These are phyloP conservation scores for Neocucurbitaria cava DNA, from an alignment of 2,329 filamentous ascomycete genomes.

Conservation along the genomic window DNA sequence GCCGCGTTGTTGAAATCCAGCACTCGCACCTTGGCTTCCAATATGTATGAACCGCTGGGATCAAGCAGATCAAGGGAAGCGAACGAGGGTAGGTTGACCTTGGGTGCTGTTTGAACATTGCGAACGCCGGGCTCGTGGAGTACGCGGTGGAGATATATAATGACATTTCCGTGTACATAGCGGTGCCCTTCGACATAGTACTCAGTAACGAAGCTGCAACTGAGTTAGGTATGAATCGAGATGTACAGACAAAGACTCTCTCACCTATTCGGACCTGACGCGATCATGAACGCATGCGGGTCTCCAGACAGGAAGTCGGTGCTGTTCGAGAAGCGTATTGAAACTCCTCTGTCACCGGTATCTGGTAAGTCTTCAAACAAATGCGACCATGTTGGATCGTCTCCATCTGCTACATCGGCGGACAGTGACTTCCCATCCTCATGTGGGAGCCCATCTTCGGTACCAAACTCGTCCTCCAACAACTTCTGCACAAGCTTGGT, in stretches of 20 bases:
- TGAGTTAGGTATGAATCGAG: conserved; percentile 24
- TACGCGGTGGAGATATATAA: conserved; percentile 64
- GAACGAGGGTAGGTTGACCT: conserved; percentile 52
- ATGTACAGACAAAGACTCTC: conserved; percentile 27
- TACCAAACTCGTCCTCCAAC: conserved; percentile 45
- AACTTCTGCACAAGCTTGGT: conserved; percentile 58
- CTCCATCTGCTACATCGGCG: conserved; percentile 28
- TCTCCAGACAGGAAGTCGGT: conserved; percentile 58
- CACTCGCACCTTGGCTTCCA: conserved; percentile 65
- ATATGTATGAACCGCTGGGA: conserved; percentile 62
- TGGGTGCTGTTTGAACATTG: conserved; percentile 37
- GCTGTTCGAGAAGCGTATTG: conserved; percentile 59
- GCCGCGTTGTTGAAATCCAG: conserved; percentile 62
- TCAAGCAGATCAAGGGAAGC: conserved; percentile 60
- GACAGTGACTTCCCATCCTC: conserved; percentile 19
- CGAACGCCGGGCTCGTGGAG: conserved; percentile 54
- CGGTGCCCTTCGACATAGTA: conserved; percentile 64
- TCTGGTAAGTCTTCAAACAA: conserved; percentile 54
- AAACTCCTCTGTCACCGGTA: conserved; percentile 61
- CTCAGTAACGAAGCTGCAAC: conserved; percentile 61
- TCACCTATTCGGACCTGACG: conserved; percentile 60
- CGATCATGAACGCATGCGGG: conserved; percentile 58
- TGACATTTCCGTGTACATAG: conserved; percentile 64
- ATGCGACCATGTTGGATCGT: conserved; percentile 45
- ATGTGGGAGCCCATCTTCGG: conserved; percentile 14